Evolutionary conservation across 23 red algal species (phyloP).

Genomic region (Chondrus crispus): DNA sequence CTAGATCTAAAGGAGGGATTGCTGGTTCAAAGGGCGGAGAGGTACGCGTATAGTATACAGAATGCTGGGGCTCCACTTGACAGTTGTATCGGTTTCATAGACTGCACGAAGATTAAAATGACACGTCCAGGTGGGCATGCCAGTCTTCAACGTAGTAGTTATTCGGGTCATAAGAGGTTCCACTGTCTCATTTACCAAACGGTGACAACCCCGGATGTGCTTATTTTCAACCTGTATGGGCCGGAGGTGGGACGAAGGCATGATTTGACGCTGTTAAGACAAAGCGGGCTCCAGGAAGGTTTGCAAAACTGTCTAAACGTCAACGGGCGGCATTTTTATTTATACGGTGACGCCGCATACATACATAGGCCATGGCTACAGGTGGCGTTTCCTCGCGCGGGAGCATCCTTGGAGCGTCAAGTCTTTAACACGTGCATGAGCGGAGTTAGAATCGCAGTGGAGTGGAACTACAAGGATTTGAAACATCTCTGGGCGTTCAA

Average conservation of each 20-base stretch:
- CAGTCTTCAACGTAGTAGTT: not conserved
- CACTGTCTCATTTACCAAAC: not conserved
- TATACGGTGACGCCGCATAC: constrained; percentile 10
- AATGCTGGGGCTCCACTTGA: not conserved
- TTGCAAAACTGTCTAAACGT: not conserved
- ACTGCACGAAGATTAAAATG: not conserved
- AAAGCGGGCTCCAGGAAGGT: not conserved
- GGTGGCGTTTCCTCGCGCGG: not conserved
- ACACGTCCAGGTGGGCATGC: not conserved
- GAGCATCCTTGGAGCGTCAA: not conserved
- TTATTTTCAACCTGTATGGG: not conserved
- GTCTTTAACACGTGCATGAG: constrained; percentile 15
- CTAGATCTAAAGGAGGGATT: not conserved
- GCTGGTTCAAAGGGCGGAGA: not conserved
- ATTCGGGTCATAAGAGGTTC: constrained; percentile 15
- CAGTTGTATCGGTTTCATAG: constrained; percentile 18
- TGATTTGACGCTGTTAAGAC: not conserved
- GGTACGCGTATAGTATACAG: not conserved
- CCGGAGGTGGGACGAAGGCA: constrained; percentile 3
- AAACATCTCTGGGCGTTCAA: not conserved
- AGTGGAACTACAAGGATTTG: constrained; percentile 24
- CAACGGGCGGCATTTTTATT: constrained; percentile 16
- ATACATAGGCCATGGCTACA: constrained; percentile 5
- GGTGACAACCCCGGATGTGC: constrained; percentile 1
- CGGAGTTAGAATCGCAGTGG: not conserved